Conservation (phyloP, 2,329 filamentous ascomycete species). For the Aspergillus vadensis region DNA sequence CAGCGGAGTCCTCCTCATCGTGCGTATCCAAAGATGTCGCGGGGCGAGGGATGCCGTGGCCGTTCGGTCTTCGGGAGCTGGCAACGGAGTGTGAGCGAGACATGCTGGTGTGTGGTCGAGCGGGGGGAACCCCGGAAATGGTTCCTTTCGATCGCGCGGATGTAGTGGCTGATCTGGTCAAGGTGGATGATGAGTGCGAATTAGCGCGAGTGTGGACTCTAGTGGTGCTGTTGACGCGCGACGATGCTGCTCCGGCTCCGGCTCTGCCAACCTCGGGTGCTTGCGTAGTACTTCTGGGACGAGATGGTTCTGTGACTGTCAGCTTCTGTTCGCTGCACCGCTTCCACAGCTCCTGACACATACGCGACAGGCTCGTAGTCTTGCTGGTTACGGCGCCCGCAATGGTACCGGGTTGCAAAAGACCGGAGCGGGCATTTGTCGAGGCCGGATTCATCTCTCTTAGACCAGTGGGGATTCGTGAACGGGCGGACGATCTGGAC, state of each 20-base stretch:
- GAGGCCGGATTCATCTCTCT: constrained; percentile 55
- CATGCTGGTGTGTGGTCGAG: constrained; percentile 46
- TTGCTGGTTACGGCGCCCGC: constrained; percentile 50
- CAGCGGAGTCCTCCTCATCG: constrained; percentile 38
- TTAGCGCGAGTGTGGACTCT: constrained; percentile 44
- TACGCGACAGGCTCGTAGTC: constrained; percentile 48
- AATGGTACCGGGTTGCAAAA: constrained; percentile 47
- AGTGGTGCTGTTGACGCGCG: constrained; percentile 39
- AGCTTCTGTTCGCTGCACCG: constrained; percentile 2
- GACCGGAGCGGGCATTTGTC: constrained; percentile 54
- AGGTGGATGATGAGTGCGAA: constrained; percentile 39
- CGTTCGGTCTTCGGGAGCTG: constrained; percentile 53
- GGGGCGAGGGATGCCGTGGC: constrained; percentile 44
- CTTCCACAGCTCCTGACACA: constrained; percentile 13
- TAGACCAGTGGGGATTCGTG: constrained; percentile 42
- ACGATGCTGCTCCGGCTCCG: constrained; percentile 26
- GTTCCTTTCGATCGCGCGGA: constrained; percentile 50
- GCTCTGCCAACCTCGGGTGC: constrained; percentile 45
- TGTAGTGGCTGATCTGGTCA: constrained; percentile 44
- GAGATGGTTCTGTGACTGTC: constrained; percentile 49
- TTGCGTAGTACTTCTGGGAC: constrained; percentile 52
- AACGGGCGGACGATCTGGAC: constrained; percentile 29
- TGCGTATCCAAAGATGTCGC: constrained; percentile 47
- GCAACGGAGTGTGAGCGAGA: constrained; percentile 56
- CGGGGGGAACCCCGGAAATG: constrained; percentile 56